Evolutionary conservation across 2,329 filamentous ascomycete genomes (phyloP).

Genomic region (Botrytis elliptica): DNA sequence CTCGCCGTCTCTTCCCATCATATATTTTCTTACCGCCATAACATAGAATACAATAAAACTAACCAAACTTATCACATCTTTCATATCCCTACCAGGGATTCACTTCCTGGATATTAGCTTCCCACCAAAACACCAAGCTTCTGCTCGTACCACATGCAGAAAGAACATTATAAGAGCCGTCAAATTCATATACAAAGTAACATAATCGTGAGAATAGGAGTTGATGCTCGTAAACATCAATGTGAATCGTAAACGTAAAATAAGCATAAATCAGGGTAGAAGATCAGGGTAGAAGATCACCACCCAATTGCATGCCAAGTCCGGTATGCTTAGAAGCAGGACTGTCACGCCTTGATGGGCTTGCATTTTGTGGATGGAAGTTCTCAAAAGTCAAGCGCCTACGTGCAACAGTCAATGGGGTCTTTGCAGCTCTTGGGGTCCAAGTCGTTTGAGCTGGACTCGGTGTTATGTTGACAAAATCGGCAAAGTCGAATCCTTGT

Average conservation of each 20-base stretch:
- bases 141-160: slow-evolving; percentile 15
- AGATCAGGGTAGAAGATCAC: slow-evolving; percentile 61
- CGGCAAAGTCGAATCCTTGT: slow-evolving; percentile 85
- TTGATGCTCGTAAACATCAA: slow-evolving; percentile 18
- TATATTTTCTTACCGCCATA: slow-evolving; percentile 2
- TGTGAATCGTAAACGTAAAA: slow-evolving; percentile 14
- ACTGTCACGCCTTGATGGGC: slow-evolving; percentile 27
- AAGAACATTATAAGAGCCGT: slow-evolving; percentile 23
- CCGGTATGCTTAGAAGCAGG: slow-evolving; percentile 47
- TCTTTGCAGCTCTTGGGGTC: slow-evolving; percentile 42
- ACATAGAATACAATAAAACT: slow-evolving; percentile 15
- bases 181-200: slow-evolving; percentile 25
- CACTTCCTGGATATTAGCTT: slow-evolving; percentile 8
- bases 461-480: slow-evolving; percentile 96
- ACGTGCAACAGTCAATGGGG: slow-evolving; percentile 33
- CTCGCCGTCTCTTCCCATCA: not conserved
- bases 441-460: slow-evolving; percentile 89
- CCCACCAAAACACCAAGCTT: slow-evolving; percentile 17
- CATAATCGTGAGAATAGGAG: slow-evolving; percentile 58
- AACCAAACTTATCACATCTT: not conserved
- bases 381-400: slow-evolving; percentile 37
- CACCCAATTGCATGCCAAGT: slow-evolving; percentile 64
- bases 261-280: slow-evolving; percentile 43
- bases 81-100: not conserved
- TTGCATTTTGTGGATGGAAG: slow-evolving; percentile 28